phyloP scores from a whole-genome alignment of 2,329 filamentous ascomycete species.

The Pseudogymnoascus sp. region DNA sequence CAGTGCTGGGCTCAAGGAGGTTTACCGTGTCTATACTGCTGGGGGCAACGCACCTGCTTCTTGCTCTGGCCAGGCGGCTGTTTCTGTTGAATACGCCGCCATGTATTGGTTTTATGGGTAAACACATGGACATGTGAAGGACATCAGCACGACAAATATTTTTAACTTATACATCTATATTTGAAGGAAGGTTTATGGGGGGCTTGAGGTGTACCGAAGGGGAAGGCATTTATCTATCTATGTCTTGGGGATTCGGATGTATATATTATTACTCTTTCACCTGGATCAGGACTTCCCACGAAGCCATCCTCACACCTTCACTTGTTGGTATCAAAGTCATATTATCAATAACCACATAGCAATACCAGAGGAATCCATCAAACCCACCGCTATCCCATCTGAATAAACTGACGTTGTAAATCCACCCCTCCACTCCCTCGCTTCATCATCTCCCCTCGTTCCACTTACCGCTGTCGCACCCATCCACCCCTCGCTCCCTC shows the following conservation, averaged over 20 bases:
- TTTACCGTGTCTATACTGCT: slow-evolving; percentile 27
- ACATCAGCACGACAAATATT: background rate
- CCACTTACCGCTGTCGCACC: background rate
- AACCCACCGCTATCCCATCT: background rate
- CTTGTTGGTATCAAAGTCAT: background rate
- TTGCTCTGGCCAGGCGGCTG: slow-evolving; percentile 14
- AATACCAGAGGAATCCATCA: background rate
- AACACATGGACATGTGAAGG: background rate
- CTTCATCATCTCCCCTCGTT: background rate
- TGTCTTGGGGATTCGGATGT: background rate
- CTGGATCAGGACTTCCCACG: background rate
- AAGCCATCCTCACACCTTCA: background rate
- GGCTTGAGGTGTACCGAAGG: background rate
- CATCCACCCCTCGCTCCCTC: background rate
- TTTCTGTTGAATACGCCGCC: slow-evolving; percentile 24
- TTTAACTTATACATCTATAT: background rate
- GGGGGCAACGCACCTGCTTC: slow-evolving; percentile 19
- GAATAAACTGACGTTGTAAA: background rate
- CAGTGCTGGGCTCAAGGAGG: slow-evolving; percentile 19
- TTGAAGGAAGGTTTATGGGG: background rate
- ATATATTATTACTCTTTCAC: background rate
- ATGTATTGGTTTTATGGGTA: slow-evolving; percentile 25
- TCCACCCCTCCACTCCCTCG: background rate
- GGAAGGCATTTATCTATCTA: background rate
- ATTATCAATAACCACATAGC: background rate